Evolutionary conservation across 805 yeast genomes (phyloP).

Genomic region (Yarrowia osloensis): DNA sequence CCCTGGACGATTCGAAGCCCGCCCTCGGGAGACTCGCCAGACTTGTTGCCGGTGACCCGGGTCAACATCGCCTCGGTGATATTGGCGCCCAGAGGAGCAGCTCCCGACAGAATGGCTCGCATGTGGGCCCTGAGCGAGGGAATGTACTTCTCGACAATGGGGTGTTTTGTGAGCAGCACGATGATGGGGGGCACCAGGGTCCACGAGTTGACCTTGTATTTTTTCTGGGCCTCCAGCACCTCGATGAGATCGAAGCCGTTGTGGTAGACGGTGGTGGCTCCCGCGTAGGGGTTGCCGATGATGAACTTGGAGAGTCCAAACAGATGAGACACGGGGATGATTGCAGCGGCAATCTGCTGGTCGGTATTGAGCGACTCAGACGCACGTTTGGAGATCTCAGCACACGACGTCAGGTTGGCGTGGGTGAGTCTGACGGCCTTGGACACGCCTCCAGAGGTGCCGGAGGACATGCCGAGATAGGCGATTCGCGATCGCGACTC

Average conservation of each 20-base stretch:
- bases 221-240: conserved; percentile 29
- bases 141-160: conserved; percentile 46
- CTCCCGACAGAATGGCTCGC: conserved; percentile 48
- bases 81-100: conserved; percentile 48
- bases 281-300: conserved; percentile 5
- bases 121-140: conserved; percentile 47
- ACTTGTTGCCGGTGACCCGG: conserved; percentile 35
- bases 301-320: conserved; percentile 42
- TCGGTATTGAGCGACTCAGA: not conserved
- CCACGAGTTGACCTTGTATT: conserved; percentile 45
- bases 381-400: conserved; percentile 45
- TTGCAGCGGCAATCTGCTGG: conserved; percentile 34
- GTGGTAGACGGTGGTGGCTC: conserved; percentile 14
- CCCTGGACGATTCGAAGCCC: conserved; percentile 35
- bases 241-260: conserved; percentile 19
- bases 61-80: conserved; percentile 31
- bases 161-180: conserved; percentile 51
- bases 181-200: conserved; percentile 49
- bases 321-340: conserved; percentile 42
- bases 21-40: conserved; percentile 10
- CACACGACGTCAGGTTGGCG: conserved; percentile 50
- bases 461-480: conserved; percentile 42
- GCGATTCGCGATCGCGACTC: conserved; percentile 33
- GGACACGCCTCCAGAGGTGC: conserved; percentile 58
- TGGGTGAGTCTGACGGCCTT: conserved; percentile 77